Conservation (phyloP, 2,329 filamentous ascomycete genomes). For the Trichoderma asperellum region DNA sequence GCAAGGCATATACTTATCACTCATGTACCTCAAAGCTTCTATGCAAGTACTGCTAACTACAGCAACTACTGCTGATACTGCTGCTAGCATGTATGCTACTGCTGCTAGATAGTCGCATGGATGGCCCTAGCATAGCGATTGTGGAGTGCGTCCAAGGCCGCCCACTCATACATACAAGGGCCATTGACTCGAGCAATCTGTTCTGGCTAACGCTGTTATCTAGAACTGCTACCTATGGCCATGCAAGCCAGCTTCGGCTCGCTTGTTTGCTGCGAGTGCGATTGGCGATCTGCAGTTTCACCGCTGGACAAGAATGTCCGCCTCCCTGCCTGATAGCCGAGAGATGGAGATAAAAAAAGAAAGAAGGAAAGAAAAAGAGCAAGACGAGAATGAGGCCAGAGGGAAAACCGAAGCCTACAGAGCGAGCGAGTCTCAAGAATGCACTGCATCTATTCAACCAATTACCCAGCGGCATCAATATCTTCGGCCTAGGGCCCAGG, state of each 20-base stretch:
- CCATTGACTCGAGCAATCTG: constrained; percentile 21
- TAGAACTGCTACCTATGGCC: neutral
- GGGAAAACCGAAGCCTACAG: neutral
- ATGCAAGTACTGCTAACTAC: neutral
- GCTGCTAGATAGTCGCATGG: neutral
- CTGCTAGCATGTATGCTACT: neutral
- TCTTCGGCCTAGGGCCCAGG: constrained; percentile 10
- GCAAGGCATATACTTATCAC: neutral
- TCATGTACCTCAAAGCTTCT: neutral
- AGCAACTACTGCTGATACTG: neutral
- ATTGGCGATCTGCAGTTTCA: constrained; percentile 28
- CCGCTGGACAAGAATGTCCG: constrained; percentile 13
- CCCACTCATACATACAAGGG: neutral
- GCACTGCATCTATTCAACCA: neutral
- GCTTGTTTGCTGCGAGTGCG: constrained; percentile 24
- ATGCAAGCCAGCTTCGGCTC: constrained; percentile 27
- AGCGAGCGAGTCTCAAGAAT: neutral
- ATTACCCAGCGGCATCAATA: neutral
- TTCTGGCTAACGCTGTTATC: neutral
- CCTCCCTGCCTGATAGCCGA: constrained; percentile 7
- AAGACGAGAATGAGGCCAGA: neutral
- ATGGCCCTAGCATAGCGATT: neutral
- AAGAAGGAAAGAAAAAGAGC: neutral
- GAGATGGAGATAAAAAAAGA: neutral
- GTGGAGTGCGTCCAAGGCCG: neutral